Conservation (phyloP, 1,284 basidiomycete species). For the Ustilago hordei region DNA sequence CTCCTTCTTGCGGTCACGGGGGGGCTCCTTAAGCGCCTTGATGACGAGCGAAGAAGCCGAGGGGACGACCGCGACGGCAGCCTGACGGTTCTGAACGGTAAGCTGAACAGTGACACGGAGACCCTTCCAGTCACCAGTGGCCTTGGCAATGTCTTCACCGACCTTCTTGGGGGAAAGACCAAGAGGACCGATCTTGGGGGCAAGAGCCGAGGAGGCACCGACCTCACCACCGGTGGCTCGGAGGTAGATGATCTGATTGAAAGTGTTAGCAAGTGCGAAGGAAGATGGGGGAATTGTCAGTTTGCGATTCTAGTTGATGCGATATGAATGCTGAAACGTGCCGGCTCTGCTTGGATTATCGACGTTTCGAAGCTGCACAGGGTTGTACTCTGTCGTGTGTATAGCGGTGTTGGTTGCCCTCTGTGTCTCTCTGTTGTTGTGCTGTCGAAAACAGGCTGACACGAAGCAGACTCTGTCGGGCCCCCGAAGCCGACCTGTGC, state of each 20-base stretch:
- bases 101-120: slow-evolving; percentile 98
- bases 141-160: slow-evolving; percentile 99
- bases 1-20: slow-evolving; percentile 99
- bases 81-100: slow-evolving; percentile 99
- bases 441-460: not conserved
- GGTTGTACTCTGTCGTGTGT: not conserved
- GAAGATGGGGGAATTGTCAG: slow-evolving; percentile 20
- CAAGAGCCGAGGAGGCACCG: slow-evolving; percentile 97
- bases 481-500: not conserved
- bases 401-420: not conserved
- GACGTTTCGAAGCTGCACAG: slow-evolving; percentile 21
- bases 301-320: not conserved
- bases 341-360: not conserved
- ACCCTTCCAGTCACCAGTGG: slow-evolving; percentile 98
- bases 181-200: slow-evolving; percentile 99
- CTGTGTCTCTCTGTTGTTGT: not conserved
- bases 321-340: not conserved
- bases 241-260: slow-evolving; percentile 88
- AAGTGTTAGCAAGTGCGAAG: slow-evolving; percentile 34
- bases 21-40: slow-evolving; percentile 97
- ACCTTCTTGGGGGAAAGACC: slow-evolving; percentile 99
- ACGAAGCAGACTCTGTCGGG: not conserved
- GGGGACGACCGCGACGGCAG: slow-evolving; percentile 94
- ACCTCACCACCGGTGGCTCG: slow-evolving; percentile 99
- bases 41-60: slow-evolving; percentile 98